Percentiles rank a stretch among this genome's conserved stretches.
Evolutionary conservation across 2,329 filamentous ascomycete genomes (phyloP).

Genomic region (Monosporascus cannonballus): DNA sequence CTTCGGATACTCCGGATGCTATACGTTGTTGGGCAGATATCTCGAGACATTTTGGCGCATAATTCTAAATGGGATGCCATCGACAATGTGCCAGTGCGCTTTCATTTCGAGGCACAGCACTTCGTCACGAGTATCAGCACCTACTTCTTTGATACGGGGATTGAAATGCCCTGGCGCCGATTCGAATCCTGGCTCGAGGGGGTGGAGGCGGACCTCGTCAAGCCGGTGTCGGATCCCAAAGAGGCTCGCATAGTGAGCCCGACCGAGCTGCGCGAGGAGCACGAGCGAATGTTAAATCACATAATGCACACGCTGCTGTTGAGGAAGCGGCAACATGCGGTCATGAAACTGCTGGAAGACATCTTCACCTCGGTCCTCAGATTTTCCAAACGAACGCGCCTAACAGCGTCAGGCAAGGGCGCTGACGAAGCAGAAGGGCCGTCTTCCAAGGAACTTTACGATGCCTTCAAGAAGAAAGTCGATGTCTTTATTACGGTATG

Average conservation of each 20-base stretch:
- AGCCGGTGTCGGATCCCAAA: constrained; percentile 26
- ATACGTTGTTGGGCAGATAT: constrained; percentile 64
- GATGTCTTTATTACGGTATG: constrained; percentile 70
- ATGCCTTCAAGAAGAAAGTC: constrained; percentile 63
- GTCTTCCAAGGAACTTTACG: constrained; percentile 47
- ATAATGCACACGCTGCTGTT: constrained; percentile 71
- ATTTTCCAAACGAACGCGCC: constrained; percentile 53
- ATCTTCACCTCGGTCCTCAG: constrained; percentile 67
- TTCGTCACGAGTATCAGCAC: constrained; percentile 67
- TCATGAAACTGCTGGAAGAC: constrained; percentile 67
- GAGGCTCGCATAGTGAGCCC: constrained; percentile 45
- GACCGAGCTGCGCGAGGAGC: constrained; percentile 59
- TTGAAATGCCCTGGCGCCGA: constrained; percentile 64
- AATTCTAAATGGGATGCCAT: constrained; percentile 28
- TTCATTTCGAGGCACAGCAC: constrained; percentile 72
- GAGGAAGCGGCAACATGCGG: constrained; percentile 66
- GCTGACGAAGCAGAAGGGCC: constrained; percentile 19
- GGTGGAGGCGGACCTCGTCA: constrained; percentile 52
- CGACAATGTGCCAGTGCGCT: constrained; percentile 45
- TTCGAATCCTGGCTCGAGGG: constrained; percentile 62
- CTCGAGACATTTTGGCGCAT: constrained; percentile 46
- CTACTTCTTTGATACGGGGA: constrained; percentile 76
- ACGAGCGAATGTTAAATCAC: constrained; percentile 67
- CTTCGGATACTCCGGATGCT: constrained; percentile 73
- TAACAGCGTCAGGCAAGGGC: constrained; percentile 31